These are phyloP conservation scores for Ceratocystiopsis minuta DNA, from an alignment of 2,329 filamentous ascomycete genomes.

Conservation along the genomic window DNA sequence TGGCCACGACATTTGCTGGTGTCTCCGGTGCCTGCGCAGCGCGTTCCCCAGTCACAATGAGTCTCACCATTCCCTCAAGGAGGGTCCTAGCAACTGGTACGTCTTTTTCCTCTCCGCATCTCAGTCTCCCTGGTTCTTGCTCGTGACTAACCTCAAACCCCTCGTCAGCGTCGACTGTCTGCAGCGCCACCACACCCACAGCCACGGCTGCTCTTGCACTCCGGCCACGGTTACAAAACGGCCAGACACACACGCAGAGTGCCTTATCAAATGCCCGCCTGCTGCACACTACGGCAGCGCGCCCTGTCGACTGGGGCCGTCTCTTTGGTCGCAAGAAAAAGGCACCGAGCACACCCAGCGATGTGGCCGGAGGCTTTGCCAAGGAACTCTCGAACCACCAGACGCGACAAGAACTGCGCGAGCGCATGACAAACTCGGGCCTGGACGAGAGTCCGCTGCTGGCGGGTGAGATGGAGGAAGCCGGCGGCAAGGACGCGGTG, in stretches of 20 bases:
- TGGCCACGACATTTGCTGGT: not conserved
- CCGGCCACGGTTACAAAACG: slow-evolving; percentile 1
- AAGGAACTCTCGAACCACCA: slow-evolving; percentile 15
- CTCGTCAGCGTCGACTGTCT: not conserved
- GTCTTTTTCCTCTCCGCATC: slow-evolving; percentile 9
- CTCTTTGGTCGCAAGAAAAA: slow-evolving; percentile 13
- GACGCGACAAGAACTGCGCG: slow-evolving; percentile 21
- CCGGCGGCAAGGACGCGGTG: slow-evolving; percentile 20
- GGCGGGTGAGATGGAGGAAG: slow-evolving; percentile 33
- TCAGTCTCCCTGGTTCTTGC: not conserved
- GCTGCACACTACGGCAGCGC: slow-evolving; percentile 6
- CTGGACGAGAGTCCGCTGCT: slow-evolving; percentile 39
- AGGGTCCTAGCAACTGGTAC: slow-evolving; percentile 43
- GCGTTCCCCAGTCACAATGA: slow-evolving; percentile 29
- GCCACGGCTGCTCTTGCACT: not conserved
- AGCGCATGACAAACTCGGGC: slow-evolving; percentile 25
- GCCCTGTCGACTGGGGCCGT: slow-evolving; percentile 5
- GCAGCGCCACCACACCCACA: slow-evolving; percentile 1
- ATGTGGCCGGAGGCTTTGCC: slow-evolving; percentile 7
- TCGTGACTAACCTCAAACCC: not conserved
- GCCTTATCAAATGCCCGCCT: not conserved
- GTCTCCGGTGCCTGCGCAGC: slow-evolving; percentile 1
- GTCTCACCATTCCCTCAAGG: slow-evolving; percentile 42
- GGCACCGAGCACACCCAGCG: not conserved
- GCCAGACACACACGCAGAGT: not conserved